phyloP scores from a whole-genome alignment of 352 stramenopile species.

The Globisporangium nunn region DNA sequence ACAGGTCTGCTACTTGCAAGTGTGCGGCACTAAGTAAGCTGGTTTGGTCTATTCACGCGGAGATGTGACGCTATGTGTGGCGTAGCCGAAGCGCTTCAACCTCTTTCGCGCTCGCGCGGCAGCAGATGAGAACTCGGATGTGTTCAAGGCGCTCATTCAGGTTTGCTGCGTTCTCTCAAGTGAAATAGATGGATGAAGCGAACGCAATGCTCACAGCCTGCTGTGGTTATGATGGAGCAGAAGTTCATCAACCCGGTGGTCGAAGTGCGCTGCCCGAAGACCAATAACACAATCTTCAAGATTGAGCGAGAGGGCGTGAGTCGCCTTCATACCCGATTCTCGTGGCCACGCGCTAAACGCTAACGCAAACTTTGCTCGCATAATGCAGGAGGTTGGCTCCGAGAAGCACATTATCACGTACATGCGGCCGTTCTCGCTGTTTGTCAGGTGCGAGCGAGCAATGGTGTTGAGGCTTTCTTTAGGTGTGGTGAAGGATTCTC shows the following conservation, averaged over 20 bases:
- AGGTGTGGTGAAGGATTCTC: background rate
- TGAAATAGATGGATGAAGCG: background rate
- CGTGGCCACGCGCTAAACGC: too few relatives aligned
- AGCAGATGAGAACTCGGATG: slow-evolving; percentile 19
- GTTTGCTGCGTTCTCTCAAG: slow-evolving; percentile 9
- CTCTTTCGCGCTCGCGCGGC: slow-evolving; percentile 36
- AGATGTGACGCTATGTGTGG: too few relatives aligned
- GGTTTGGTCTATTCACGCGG: too few relatives aligned
- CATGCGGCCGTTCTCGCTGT: slow-evolving; percentile 67
- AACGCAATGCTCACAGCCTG: background rate
- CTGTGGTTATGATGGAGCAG: slow-evolving; percentile 9
- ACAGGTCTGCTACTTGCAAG: too few relatives aligned
- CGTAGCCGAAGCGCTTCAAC: slow-evolving; percentile 37
- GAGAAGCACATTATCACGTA: slow-evolving; percentile 81
- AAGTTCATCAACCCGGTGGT: slow-evolving; percentile 82
- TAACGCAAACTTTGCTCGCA: too few relatives aligned
- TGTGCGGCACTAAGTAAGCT: too few relatives aligned
- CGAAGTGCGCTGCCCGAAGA: slow-evolving; percentile 57
- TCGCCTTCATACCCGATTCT: too few relatives aligned
- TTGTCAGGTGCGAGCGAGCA: slow-evolving; percentile 41
- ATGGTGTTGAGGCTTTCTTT: background rate
- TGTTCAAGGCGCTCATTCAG: slow-evolving; percentile 42
- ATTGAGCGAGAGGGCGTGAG: slow-evolving; percentile 77
- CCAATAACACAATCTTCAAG: slow-evolving; percentile 65
- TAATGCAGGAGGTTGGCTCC: slow-evolving; percentile 38